Evolutionary conservation across 2,329 filamentous ascomycete genomes (phyloP), one percentile per base, ranked within the genome.

Genomic region (Aurifilum marmelostoma): DNA sequence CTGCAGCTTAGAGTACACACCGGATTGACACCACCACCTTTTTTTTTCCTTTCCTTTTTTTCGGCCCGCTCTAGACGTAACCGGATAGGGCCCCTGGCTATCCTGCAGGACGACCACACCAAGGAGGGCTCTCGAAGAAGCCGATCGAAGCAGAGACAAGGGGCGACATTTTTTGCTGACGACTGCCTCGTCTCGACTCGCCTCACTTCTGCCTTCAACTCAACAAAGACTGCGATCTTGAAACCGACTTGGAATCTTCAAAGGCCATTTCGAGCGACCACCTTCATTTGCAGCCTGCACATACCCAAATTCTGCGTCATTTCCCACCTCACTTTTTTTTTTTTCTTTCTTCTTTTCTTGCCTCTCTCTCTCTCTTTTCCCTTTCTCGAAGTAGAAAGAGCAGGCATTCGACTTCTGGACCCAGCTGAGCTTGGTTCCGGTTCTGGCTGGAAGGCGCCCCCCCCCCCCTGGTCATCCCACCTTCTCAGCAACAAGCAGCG

Each of bases 401-500:
- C 32, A 56, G 50, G 50, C 56, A 32, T 62, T 56, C 34, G 65
- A 61, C 21, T 37, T 66, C 54, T 29, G 34, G 24, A 34, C 65
- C 24, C 61, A 32, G 43, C 64, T 63, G 65, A 66, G 61, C 61
- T 63, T 65, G 62, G 43, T 47, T 47, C 43, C 18, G 43, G 43
- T 47, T 47, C 43, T 56, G 52, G 67, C 68, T 37, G 68, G 66
- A 68, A 62, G 63, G 54, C 58, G 58, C 54, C 58, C 50, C 58
- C 27, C 63, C 52, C 50, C 50, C 66, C 66, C 69, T 66, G 66
- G 39, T 32, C 68, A 62, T 54, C 63, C 29, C 63, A 66, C 62
- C 67, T 56, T 65, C 59, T 69, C 67, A 63, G 69, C 69, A 67
- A 47, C n/a, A n/a, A 27, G 16, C 67, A 69, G 54, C 67, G 69